Evolutionary conservation across 2,329 filamentous ascomycete species (phyloP), one percentile per base, ranked within the genome.

Genomic region (Cladosporium cucumerinum): DNA sequence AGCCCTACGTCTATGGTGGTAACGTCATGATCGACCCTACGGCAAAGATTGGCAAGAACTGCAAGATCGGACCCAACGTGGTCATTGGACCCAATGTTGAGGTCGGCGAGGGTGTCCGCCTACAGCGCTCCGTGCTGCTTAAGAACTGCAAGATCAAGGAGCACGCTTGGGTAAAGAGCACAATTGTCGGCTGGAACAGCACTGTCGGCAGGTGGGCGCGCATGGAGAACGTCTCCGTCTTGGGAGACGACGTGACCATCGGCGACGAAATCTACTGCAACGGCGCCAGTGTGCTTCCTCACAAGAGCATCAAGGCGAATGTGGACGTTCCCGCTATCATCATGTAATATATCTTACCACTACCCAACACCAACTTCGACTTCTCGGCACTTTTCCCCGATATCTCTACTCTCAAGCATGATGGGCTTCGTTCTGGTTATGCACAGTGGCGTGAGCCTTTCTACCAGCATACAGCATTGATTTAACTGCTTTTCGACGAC

Each of bases 301-400:
- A 99, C 84, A 99, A 99, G 89, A 95, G 90, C 78, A 98, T 99
- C 86, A 98, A 98, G 86, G 87, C 89, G 74, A 99, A 99, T 79
- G 92, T 99, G 74, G 95, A 99, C 79, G 67, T 54, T 4, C 67
- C 67, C 1, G 65, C 67, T 11, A 68, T 68, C 26, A 68, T 68
- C 52, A 68, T 68, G 67, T 68, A 67, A 61, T 65, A 39, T 25
- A 36, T 11, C 25, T 36, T 49, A 59, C 11, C 28, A 12, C 28
- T 30, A 51, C 18, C 43, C 32, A 26, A 34, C 16, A 10, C 36
- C 39, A 51, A 14, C 12, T 18, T 18, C 3, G 39, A 26, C 26
- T 46, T 49, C 21, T 49, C 58, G 21, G 58, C 39, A 59, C 28
- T 11, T n/a, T n/a, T 57, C 8, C 23, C 48, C 62, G n/a, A 51